Evolutionary conservation across 2,329 filamentous ascomycete genomes (phyloP).

Genomic region (Neonectria neomacrospora): DNA sequence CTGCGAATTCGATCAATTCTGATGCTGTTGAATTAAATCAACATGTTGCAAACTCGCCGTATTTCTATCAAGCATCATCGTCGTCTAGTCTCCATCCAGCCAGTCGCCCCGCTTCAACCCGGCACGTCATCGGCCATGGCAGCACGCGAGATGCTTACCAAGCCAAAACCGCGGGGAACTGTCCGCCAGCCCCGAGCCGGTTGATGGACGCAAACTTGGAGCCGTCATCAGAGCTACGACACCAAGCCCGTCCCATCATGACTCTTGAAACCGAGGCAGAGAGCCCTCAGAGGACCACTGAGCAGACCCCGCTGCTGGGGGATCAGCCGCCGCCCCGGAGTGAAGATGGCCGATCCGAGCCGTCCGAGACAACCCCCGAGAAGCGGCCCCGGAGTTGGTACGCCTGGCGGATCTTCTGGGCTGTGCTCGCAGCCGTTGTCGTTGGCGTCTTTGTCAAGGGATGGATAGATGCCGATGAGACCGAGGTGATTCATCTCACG

Average conservation of each 20-base stretch:
- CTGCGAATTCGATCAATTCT: not conserved
- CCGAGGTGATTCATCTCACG: slow-evolving; percentile 44
- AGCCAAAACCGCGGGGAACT: not conserved
- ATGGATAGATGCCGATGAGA: slow-evolving; percentile 56
- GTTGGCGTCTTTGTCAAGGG: slow-evolving; percentile 56
- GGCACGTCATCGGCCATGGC: not conserved
- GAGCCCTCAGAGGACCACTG: not conserved
- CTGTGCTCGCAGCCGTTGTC: slow-evolving; percentile 46
- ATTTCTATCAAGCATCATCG: not conserved
- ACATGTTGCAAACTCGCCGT: too few species aligned
- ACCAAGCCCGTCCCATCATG: not conserved
- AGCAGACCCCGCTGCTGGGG: not conserved
- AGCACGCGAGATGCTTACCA: not conserved
- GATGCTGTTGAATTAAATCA: not conserved
- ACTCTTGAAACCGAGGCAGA: not conserved
- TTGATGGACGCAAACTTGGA: not conserved
- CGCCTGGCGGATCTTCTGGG: slow-evolving; percentile 52
- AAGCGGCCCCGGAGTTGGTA: slow-evolving; percentile 24
- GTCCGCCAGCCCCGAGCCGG: not conserved
- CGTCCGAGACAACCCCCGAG: not conserved
- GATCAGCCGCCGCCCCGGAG: not conserved
- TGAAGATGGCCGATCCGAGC: not conserved
- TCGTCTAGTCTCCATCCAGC: not conserved
- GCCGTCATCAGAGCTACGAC: not conserved
- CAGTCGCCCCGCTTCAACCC: not conserved